Base-by-base conservation (phyloP, 805 yeast genomes). In the Candida nonsorbophila region DNA sequence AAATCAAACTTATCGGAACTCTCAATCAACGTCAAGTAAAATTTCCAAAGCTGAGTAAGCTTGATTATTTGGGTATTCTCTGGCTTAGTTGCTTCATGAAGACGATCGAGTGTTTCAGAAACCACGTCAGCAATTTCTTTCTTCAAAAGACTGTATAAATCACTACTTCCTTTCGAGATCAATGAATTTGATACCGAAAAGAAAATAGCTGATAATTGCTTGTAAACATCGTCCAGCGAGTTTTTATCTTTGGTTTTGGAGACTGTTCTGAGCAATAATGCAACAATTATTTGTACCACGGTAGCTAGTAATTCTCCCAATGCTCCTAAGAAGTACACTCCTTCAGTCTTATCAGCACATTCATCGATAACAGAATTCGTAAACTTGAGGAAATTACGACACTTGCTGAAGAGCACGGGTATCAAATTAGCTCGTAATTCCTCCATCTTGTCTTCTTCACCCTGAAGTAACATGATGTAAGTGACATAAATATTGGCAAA, bases 11-110 rank as follows among this genome's bases (percentile, higher is more conserved):
- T 55, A 26, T 40, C 49, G 7, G 55, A 39, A 33, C 51, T 54
- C 17, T 53, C 51, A 19, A 60, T 45, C 32, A 63, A 53, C 2
- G 64, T 58, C 33, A 55, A 36, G 42, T 64, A 62, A 32, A 64
- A 63, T 23, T 49, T 50, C 70, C 70, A 64, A 21, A 39, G 26
- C 22, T 33, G 29, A 6, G 8, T 23, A 5, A 36, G 22, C 15
- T 36, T 36, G 14, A 17, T 15, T 5, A 30, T 28, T 13, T 32
- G 40, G 6, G n/a, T 19, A 17, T 34, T 36, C 14, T 28, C 25
- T 6, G 14, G 7, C 4, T 22, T 13, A 6, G 20, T 22, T 4
- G 20, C 14, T 4, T 27, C 19, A 6, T 18, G 11, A n/a, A 39
- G 20, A 11, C 15, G 24, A 2, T 14, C n/a, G 3, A 39, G 19